These are phyloP conservation scores for Sanghuangporus sanghuang DNA, from an alignment of 1,284 basidiomycete species.

Conservation along the genomic window DNA sequence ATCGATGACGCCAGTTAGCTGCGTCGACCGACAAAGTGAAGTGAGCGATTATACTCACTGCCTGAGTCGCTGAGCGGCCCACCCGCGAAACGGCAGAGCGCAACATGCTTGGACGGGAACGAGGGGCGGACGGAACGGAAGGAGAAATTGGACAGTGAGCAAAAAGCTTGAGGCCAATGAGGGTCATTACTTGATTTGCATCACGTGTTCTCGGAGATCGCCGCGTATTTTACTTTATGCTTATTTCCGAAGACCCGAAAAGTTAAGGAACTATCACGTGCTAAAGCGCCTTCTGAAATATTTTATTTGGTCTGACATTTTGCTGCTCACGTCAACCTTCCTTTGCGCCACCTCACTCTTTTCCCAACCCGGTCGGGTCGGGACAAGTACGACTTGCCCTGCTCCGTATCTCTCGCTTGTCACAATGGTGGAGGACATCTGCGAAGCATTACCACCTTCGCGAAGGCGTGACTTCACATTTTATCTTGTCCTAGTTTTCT, in stretches of 20 bases:
- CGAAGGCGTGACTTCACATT: constrained; percentile 43
- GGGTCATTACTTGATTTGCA: constrained; percentile 2
- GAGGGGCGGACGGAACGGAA: constrained; percentile 24
- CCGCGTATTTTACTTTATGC: too few species aligned
- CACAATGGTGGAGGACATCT: constrained; percentile 28
- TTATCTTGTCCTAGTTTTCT: constrained; percentile 50
- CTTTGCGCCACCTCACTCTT: neutral
- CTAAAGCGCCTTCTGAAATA: too few species aligned
- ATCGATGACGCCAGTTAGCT: neutral
- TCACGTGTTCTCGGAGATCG: neutral
- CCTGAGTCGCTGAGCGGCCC: constrained; percentile 48
- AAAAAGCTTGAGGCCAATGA: constrained; percentile 11
- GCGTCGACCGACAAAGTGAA: neutral
- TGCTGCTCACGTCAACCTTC: neutral
- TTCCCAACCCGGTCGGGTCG: too few species aligned
- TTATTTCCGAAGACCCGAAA: neutral
- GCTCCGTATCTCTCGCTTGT: neutral
- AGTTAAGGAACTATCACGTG: constrained; percentile 5
- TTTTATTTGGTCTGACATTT: neutral
- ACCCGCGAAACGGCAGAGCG: constrained; percentile 58
- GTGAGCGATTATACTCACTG: constrained; percentile 36
- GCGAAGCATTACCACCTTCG: constrained; percentile 34
- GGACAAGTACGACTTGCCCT: neutral
- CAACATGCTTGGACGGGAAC: constrained; percentile 44
- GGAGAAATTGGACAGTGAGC: constrained; percentile 20